phyloP scores from a whole-genome alignment of 1,284 basidiomycete genomes.

The Malassezia pachydermatis region DNA sequence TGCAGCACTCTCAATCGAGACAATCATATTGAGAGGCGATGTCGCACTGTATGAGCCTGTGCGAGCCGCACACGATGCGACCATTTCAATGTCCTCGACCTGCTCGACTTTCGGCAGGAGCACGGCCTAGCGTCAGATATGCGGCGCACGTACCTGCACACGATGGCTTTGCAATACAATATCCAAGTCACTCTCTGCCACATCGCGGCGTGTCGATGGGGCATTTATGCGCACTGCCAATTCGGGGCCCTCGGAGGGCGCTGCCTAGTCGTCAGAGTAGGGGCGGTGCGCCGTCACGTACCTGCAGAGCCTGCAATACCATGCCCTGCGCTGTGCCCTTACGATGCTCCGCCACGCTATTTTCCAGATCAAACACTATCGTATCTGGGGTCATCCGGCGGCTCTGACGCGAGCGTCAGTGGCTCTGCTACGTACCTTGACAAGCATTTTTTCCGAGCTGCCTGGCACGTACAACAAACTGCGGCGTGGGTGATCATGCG shows the following conservation, averaged over 20 bases:
- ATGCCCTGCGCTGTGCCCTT: constrained; percentile 35
- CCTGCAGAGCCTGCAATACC: constrained; percentile 35
- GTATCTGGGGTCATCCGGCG: constrained; percentile 27
- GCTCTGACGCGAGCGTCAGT: constrained; percentile 7
- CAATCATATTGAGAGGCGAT: constrained; percentile 24
- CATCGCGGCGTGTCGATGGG: constrained; percentile 20
- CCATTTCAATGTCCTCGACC: constrained; percentile 26
- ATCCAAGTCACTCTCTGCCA: constrained; percentile 38
- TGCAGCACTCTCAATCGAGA: constrained; percentile 39
- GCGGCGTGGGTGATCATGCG: constrained; percentile 4
- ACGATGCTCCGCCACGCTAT: constrained; percentile 39
- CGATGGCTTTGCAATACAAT: constrained; percentile 26
- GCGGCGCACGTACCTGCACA: no score
- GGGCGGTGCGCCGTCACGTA: constrained; percentile 15
- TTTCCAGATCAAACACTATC: constrained; percentile 44
- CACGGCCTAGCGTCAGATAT: no score
- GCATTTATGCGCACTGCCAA: constrained; percentile 45
- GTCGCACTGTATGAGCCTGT: constrained; percentile 1
- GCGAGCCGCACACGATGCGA: constrained; percentile 16
- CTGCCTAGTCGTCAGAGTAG: constrained; percentile 12
- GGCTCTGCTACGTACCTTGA: constrained; percentile 21
- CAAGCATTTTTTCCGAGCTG: constrained; percentile 41
- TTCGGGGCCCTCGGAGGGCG: constrained; percentile 23
- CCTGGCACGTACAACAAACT: constrained; percentile 42
- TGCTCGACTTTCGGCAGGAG: constrained; percentile 43